A percentile compares a stretch with the other conserved stretches of the same genome.
Conservation (phyloP, 2,329 filamentous ascomycete genomes). For the Exophiala calicioides region DNA sequence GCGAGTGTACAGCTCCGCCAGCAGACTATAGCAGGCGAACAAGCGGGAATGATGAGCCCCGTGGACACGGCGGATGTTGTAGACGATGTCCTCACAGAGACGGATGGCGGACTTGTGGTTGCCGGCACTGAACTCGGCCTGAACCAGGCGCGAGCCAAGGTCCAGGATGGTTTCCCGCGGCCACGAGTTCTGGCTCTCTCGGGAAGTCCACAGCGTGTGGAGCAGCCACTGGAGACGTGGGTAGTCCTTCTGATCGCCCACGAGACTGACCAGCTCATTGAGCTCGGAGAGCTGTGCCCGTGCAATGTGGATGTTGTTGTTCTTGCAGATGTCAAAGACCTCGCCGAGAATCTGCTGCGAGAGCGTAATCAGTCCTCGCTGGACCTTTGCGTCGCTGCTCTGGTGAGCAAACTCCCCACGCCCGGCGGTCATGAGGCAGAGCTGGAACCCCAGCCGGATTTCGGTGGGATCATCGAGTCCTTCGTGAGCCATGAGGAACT, state of each 20-base stretch:
- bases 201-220: constrained; percentile 49
- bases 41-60: constrained; percentile 35
- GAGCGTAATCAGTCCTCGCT: constrained; percentile 36
- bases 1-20: constrained; percentile 42
- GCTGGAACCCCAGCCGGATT: constrained; percentile 40
- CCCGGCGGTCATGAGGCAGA: constrained; percentile 40
- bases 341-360: constrained; percentile 39
- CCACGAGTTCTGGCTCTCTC: constrained; percentile 50
- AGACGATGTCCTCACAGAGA: constrained; percentile 57
- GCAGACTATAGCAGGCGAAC: constrained; percentile 8
- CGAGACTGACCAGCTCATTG: constrained; percentile 40
- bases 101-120: constrained; percentile 46
- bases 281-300: constrained; percentile 39
- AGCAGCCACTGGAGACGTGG: constrained; percentile 44
- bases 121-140: constrained; percentile 53
- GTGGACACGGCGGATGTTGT: constrained; percentile 57
- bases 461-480: constrained; percentile 31
- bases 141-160: constrained; percentile 56
- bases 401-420: constrained; percentile 11
- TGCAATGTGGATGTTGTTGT: constrained; percentile 37
- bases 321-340: constrained; percentile 35
- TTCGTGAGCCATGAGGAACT: constrained; percentile 23
- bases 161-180: constrained; percentile 49
- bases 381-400: constrained; percentile 33
- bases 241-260: constrained; percentile 43